Evolutionary conservation across 2,329 filamentous ascomycete genomes (phyloP), one percentile per base, ranked within the genome.

Genomic region (Calonectria naviculata): DNA sequence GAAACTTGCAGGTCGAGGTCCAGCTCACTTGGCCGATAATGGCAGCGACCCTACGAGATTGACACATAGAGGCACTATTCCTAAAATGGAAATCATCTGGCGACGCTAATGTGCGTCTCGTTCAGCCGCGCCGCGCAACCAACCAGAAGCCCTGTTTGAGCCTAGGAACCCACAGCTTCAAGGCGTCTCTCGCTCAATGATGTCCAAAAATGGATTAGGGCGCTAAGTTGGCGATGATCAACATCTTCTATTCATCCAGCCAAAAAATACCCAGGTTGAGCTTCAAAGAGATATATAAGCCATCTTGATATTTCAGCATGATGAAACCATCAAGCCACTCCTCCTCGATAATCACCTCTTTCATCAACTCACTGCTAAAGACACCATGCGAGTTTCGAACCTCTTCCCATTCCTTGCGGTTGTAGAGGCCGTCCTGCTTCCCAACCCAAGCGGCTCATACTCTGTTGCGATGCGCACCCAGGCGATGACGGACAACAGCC

Each of bases 361-460:
- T 42, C 24, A 13, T 24, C 17, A 21, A 52, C 10, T n/a, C n/a
- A 12, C 13, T 21, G 42, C 26, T 26, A 47, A 44, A 34, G 24
- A 65, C 38, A 70, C 7, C 5, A 80, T 80, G 79, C 72, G 71
- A 13, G 46, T 76, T 21, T 52, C 64, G 3, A 6, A 67, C 10
- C 29, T 78, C n/a, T 34, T 75, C 1, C 24, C 74, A 1, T 49
- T 76, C 0, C 34, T 78, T 0, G 31, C 79, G 4, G 66, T 71
- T 12, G 41, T 74, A 0, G 74, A 74, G 19, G 80, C 80, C 7
- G 24, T 80, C 7, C 61, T 80, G 6, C 68, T 83, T 0, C 77
- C 81, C 1, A 73, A 74, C 1, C 78, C 80, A 0, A 76, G 63
- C n/a, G 81, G 82, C 0, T 77, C 80, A 5, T 83, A 78, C 42